Evolutionary conservation across 164 flowering plant genomes (phyloP), one percentile per base, ranked within the genome.

Genomic region (Vitis rupestris): DNA sequence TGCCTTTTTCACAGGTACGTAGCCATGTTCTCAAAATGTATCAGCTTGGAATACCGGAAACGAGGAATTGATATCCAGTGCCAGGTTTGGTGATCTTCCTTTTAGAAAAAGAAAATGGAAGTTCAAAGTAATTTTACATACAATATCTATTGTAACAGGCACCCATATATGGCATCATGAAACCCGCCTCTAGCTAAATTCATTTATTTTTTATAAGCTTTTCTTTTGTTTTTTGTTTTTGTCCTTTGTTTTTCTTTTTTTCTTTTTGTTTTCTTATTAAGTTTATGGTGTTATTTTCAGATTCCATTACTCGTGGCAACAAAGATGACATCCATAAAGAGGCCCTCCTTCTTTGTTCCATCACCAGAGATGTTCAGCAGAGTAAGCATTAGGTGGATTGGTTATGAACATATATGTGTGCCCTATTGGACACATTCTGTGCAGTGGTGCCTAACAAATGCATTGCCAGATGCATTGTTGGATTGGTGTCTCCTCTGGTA

Each of bases 51-150:
- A 63, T 89, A 89, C 75, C 79, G 80, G 86, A 66, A 79, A 15
- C 60, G 68, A 1, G 93, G 93, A 27, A 81, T 89, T 31, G 85
- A 87, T 64, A 73, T 87, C 5, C 93, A 89, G 67, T 87, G 91
- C 68, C 93, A 89, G 91, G 89, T 87, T 63, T 23, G 27, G 27
- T 23, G 27, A 23, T 23, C 27, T 23, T 23, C 27, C 27, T 23
- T 23, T 23, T 15, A 10, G 4, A 10, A 51, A 51, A 51, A 8
- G 4, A 4, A 51, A 51, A 0, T 9, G 11, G 14, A 51, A 15
- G 13, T 10, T 10, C 14, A 4, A 9, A 51, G 54, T 51, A 15
- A 15, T 51, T 9, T 10, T 10, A 51, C 54, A 51, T 0, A 0
- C 54, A 51, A 51, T 10, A 51, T 51, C 54, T 51, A 4, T 10